A percentile compares a stretch with the other conserved stretches of the same genome.
phyloP scores from a whole-genome alignment of 345 rosid species.

The Jatropha curcas region DNA sequence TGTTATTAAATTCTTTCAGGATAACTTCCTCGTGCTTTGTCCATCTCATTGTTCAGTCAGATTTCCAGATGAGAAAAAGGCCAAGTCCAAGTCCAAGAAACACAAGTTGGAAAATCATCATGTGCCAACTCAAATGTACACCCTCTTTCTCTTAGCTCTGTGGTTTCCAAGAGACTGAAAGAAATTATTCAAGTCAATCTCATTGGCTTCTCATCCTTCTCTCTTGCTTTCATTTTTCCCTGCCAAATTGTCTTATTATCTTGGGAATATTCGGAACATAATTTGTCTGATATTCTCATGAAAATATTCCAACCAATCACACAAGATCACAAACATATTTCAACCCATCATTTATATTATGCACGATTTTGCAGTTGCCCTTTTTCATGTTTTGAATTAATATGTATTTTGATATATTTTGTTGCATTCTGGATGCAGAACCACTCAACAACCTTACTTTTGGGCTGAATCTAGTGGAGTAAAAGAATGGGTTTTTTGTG shows the following conservation, averaged over 20 bases:
- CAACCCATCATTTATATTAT: no score
- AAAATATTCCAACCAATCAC: no score
- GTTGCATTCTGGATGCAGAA: conserved; percentile 40
- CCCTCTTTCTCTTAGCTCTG: conserved; percentile 1
- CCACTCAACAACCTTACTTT: conserved; percentile 28
- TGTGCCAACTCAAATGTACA: conserved; percentile 35
- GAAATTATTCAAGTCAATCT: background rate
- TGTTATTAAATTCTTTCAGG: conserved; percentile 39
- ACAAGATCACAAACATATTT: no score
- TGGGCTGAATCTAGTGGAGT: conserved; percentile 28
- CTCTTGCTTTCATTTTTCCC: background rate
- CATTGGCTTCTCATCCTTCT: background rate
- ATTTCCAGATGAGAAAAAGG: conserved; percentile 71
- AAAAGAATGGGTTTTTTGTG: conserved; percentile 68
- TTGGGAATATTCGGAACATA: background rate
- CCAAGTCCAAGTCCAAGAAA: conserved; percentile 31
- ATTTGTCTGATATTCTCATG: background rate
- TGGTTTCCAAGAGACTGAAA: background rate
- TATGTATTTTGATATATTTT: conserved; percentile 3
- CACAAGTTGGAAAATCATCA: background rate
- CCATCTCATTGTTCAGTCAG: conserved; percentile 64
- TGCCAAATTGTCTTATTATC: background rate
- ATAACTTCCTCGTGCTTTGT: conserved; percentile 68
- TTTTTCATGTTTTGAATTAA: background rate
- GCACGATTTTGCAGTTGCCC: no score